Evolutionary conservation across 495 filamentous ascomycete genomes (phyloP).

Genomic region (Glonium stellatum): DNA sequence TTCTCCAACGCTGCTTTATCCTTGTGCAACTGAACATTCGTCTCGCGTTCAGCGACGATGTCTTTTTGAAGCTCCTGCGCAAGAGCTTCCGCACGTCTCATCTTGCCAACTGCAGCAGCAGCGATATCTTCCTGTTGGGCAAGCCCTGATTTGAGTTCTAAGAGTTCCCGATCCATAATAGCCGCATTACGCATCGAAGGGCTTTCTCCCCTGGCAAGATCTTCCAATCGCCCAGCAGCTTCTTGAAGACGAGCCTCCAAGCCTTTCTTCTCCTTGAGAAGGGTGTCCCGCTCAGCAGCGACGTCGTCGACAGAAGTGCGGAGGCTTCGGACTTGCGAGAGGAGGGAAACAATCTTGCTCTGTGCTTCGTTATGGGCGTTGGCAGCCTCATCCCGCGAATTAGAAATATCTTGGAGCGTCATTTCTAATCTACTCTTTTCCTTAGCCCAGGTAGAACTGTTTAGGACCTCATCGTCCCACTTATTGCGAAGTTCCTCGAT

Average conservation of each 20-base stretch:
- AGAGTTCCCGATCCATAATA: slow-evolving; percentile 76
- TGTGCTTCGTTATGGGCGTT: slow-evolving; percentile 93
- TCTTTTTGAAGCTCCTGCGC: slow-evolving; percentile 89
- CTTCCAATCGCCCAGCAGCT: slow-evolving; percentile 85
- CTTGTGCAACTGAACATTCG: slow-evolving; percentile 75
- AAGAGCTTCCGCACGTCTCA: slow-evolving; percentile 91
- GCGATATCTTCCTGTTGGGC: slow-evolving; percentile 94
- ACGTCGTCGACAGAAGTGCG: slow-evolving; percentile 82
- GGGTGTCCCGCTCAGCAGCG: slow-evolving; percentile 72
- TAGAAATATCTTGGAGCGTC: slow-evolving; percentile 79
- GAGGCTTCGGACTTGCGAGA: slow-evolving; percentile 85
- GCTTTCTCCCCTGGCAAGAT: slow-evolving; percentile 76
- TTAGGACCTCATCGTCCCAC: slow-evolving; percentile 98
- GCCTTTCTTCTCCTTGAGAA: slow-evolving; percentile 82
- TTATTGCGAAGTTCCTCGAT: slow-evolving; percentile 90
- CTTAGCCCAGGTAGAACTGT: slow-evolving; percentile 96
- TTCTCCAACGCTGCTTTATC: slow-evolving; percentile 91
- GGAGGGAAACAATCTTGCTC: slow-evolving; percentile 76
- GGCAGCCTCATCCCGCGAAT: slow-evolving; percentile 86
- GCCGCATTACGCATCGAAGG: slow-evolving; percentile 90
- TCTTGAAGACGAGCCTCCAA: slow-evolving; percentile 82
- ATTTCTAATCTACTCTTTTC: slow-evolving; percentile 90
- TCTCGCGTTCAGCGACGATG: slow-evolving; percentile 81
- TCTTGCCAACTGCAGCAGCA: slow-evolving; percentile 88
- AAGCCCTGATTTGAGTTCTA: slow-evolving; percentile 82